phyloP scores from a whole-genome alignment of 768 basidiomycete species.

The Boletus subparvulus region DNA sequence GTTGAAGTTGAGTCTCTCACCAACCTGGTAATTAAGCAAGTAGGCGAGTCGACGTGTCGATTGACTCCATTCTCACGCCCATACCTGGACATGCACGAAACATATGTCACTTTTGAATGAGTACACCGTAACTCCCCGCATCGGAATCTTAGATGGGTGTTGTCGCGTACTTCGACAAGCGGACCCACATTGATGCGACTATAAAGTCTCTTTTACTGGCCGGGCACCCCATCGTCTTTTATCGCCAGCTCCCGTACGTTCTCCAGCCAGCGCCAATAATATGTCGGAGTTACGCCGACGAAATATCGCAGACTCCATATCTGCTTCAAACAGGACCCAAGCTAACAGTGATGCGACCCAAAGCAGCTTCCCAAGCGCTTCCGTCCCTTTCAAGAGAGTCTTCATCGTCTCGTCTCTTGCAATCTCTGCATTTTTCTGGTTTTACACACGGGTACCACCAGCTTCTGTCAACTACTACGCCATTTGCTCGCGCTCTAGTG shows the following conservation, averaged over 20 bases:
- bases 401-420: slow-evolving; percentile 10
- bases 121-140: not conserved
- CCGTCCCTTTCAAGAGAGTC: not conserved
- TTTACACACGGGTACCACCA: not conserved
- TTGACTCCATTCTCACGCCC: slow-evolving; percentile 15
- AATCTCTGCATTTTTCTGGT: slow-evolving; percentile 11
- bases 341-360: not conserved
- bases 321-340: not conserved
- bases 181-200: too few species aligned
- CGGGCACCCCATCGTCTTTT: not conserved
- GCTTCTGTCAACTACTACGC: slow-evolving; percentile 44
- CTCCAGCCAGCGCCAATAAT: not conserved
- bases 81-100: not conserved
- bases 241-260: not conserved
- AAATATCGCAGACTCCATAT: not conserved
- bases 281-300: slow-evolving; percentile 15
- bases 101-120: too few species aligned
- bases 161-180: not conserved
- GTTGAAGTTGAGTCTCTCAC: not conserved
- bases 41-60: slow-evolving; percentile 15
- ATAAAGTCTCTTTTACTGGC: not conserved
- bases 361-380: not conserved
- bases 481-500: slow-evolving; percentile 54
- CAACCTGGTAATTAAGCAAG: not conserved
- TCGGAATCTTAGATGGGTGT: not conserved